phyloP scores from a whole-genome alignment of 179 eudicot genomes.

The Corrigiola litoralis region DNA sequence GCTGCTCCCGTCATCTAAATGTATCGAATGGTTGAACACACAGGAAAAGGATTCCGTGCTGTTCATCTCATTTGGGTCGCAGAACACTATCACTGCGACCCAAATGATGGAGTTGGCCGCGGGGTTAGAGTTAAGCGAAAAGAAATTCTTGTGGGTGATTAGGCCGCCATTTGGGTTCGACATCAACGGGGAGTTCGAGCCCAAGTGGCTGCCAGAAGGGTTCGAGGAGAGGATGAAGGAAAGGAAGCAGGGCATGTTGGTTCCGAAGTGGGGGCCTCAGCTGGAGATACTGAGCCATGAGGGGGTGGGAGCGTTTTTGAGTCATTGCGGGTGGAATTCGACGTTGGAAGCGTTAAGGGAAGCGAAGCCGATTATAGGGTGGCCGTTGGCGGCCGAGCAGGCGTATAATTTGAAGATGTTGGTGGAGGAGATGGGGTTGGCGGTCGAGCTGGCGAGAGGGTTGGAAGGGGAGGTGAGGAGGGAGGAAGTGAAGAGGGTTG shows the following conservation, averaged over 20 bases:
- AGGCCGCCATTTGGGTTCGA: conserved; percentile 81
- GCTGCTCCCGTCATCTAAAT: conserved; percentile 23
- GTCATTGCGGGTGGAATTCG: conserved; percentile 94
- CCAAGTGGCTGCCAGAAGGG: conserved; percentile 75
- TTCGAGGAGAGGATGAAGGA: conserved; percentile 46
- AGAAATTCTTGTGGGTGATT: conserved; percentile 67
- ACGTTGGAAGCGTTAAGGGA: conserved; percentile 64
- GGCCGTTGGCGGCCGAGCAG: conserved; percentile 97
- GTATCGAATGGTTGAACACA: conserved; percentile 48
- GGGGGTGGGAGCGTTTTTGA: conserved; percentile 65
- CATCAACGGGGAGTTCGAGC: conserved; percentile 40
- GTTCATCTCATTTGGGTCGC: conserved; percentile 85
- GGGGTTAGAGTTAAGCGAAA: conserved; percentile 62
- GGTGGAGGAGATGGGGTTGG: conserved; percentile 78
- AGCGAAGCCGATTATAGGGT: conserved; percentile 74
- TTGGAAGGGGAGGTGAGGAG: conserved; percentile 37
- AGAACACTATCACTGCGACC: conserved; percentile 53
- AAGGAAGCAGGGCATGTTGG: conserved; percentile 44
- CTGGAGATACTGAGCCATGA: conserved; percentile 58
- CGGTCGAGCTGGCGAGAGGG: conserved; percentile 62
- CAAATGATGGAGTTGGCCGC: conserved; percentile 85
- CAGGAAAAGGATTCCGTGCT: conserved; percentile 48
- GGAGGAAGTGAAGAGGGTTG: conserved; percentile 44
- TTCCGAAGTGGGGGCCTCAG: conserved; percentile 80
- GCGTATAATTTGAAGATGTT: conserved; percentile 73